Evolutionary conservation across 345 rosid genomes (phyloP).

Genomic region (Murraya paniculata): DNA sequence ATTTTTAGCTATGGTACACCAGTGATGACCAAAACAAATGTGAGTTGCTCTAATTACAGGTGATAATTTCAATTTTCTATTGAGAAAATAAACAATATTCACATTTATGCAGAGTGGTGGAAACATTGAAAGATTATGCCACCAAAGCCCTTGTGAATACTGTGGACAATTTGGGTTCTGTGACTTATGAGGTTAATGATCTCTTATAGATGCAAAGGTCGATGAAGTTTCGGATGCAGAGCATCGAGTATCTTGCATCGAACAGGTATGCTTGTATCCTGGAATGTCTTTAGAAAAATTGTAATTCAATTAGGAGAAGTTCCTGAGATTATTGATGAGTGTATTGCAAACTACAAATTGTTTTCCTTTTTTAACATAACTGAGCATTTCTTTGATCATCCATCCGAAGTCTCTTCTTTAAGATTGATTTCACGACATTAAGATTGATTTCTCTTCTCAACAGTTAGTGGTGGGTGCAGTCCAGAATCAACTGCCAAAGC

Average conservation of each 20-base stretch:
- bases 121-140: conserved; percentile 86
- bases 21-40: conserved; percentile 77
- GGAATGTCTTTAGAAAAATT: neutral
- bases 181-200: conserved; percentile 80
- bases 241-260: conserved; percentile 70
- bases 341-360: too few relatives aligned
- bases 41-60: conserved; percentile 32
- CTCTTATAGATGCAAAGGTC: conserved; percentile 75
- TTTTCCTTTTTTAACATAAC: too few relatives aligned
- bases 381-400: too few relatives aligned
- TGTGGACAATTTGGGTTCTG: conserved; percentile 90
- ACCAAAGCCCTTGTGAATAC: conserved; percentile 84
- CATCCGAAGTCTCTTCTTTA: too few relatives aligned
- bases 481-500: too few relatives aligned
- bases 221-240: conserved; percentile 76
- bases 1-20: conserved; percentile 75
- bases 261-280: conserved; percentile 50
- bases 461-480: too few relatives aligned
- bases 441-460: too few relatives aligned
- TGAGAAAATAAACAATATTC: conserved; percentile 1
- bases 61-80: neutral
- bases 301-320: neutral
- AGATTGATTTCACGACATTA: too few relatives aligned
- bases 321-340: too few relatives aligned
- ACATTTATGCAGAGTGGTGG: conserved; percentile 59